Base-by-base conservation (phyloP, 164 flowering plant species). In the Magnolia sinica region DNA sequence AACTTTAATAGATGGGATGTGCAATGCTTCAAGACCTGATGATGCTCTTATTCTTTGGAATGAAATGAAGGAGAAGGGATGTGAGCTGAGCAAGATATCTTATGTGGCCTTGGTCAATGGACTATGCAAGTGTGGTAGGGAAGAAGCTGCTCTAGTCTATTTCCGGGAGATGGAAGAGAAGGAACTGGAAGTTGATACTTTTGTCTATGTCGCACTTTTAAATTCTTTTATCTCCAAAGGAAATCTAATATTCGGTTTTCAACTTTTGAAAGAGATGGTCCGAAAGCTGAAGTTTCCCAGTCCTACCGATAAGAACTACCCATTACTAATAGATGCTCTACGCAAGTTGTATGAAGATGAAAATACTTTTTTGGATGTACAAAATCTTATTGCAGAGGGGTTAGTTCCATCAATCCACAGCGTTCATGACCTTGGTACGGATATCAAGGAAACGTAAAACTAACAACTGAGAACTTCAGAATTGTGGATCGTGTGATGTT, bases 81-180 rank as follows among this genome's bases (percentile, higher is more conserved):
- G 91, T 76, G n/a, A 74, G 18, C 92, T 97, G 24, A 95, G 87
- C 76, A 86, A 86, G 78, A 85, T 95, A 67, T 68, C 97, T 73
- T 92, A 83, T 78, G 85, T 87, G 87, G 92, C 96, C 80, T 83
- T 95, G 69, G 82, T 93, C 19, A 74, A 79, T 77, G 98, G 98
- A 66, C 91, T 93, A 75, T 91, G 97, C 88, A 93, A 90, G 80
- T 92, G 97, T 82, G 83, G 78, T 18, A 83, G 77, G 82, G 83
- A 89, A 58, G 80, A 82, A 70, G 76, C 68, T 68, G 92, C 91
- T 67, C 76, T 89, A 4, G 50, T 59, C 63, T 87, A 83, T 85
- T 79, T 91, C 67, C 82, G 67, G n/a, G 79, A 87, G 79, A 95
- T 95, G 98, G 85, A 86, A 78, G 82, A 84, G 68, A 85, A 84